phyloP scores from a whole-genome alignment of 2,329 filamentous ascomycete genomes.

The Colletotrichum musicola region DNA sequence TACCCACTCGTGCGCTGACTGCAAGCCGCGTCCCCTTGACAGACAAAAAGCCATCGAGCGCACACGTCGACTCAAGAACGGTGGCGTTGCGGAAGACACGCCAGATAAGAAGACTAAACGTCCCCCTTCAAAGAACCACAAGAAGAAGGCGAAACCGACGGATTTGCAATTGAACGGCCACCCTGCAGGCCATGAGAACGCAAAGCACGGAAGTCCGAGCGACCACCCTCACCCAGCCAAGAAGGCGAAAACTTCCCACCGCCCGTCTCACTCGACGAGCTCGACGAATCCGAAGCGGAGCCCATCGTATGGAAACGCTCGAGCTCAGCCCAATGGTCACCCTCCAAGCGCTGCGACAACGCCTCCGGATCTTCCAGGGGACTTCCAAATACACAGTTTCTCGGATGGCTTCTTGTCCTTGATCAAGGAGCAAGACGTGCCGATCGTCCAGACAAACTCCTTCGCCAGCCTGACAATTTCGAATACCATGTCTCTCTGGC shows the following conservation, averaged over 20 bases:
- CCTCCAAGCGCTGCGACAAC: slow-evolving; percentile 83
- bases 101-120: slow-evolving; percentile 81
- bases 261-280: slow-evolving; percentile 80
- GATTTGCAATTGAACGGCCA: slow-evolving; percentile 78
- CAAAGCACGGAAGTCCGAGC: slow-evolving; percentile 60
- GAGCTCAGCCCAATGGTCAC: slow-evolving; percentile 68
- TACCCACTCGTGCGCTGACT: slow-evolving; percentile 90
- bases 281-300: slow-evolving; percentile 76
- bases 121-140: slow-evolving; percentile 82
- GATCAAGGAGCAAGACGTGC: slow-evolving; percentile 73
- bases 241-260: slow-evolving; percentile 85
- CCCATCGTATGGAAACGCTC: slow-evolving; percentile 73
- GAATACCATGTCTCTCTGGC: slow-evolving; percentile 81
- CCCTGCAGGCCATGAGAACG: slow-evolving; percentile 67
- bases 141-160: slow-evolving; percentile 85
- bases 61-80: slow-evolving; percentile 69
- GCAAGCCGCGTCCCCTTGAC: slow-evolving; percentile 83
- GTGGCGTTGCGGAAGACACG: slow-evolving; percentile 59
- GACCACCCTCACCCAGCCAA: slow-evolving; percentile 73
- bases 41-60: slow-evolving; percentile 80
- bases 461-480: slow-evolving; percentile 82
- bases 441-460: slow-evolving; percentile 77
- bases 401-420: slow-evolving; percentile 81
- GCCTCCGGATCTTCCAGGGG: slow-evolving; percentile 73
- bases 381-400: slow-evolving; percentile 76